Base-by-base conservation (phyloP, 371 early-diverging fungal genomes). In the Synchytrium microbalum region DNA sequence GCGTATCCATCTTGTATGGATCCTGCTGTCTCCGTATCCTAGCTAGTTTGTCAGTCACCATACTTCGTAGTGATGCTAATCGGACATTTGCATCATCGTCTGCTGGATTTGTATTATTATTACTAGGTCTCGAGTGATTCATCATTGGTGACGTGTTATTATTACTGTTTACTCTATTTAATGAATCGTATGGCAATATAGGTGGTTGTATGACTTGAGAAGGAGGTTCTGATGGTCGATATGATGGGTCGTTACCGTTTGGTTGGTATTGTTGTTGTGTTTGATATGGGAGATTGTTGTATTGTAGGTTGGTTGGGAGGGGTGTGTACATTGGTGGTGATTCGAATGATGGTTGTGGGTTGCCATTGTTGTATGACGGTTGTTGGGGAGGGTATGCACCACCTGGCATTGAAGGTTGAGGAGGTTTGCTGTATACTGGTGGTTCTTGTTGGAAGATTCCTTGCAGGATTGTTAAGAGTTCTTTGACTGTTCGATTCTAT, bases 401-500 rank as follows among this genome's bases (percentile, higher is more conserved):
- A 5, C 5, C 19, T 5, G 56, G 56, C 24, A 56, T 56, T 10
- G 8, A 8, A 56, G 56, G 56, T 56, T 26, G 56, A 10, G 56
- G 13, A 27, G 86, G 82, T 63, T 85, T 86, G 30, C 88, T 82
- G 65, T 88, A 90, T 8, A 90, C 90, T 24, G 92, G 92, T 29
- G 92, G 91, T 64, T 90, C 90, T 55, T 76, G 77, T 0, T 82
- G 75, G 76, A 92, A 92, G 16, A 89, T 77, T 29, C 77, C 79
- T 67, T 90, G 90, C 51, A 91, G 70, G 55, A 86, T 79, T 25
- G 79, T 75, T 46, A 90, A 76, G 24, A 89, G 75, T 23, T 84
- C 79, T 52, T 81, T 67, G 32, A 91, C 70, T 54, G 80, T 86
- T 58, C 83, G 80, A 63, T 82, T 79, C 85, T 83, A 69, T 25